Conservation (phyloP, 2,329 filamentous ascomycete genomes). For the Aureobasidium sp. region DNA sequence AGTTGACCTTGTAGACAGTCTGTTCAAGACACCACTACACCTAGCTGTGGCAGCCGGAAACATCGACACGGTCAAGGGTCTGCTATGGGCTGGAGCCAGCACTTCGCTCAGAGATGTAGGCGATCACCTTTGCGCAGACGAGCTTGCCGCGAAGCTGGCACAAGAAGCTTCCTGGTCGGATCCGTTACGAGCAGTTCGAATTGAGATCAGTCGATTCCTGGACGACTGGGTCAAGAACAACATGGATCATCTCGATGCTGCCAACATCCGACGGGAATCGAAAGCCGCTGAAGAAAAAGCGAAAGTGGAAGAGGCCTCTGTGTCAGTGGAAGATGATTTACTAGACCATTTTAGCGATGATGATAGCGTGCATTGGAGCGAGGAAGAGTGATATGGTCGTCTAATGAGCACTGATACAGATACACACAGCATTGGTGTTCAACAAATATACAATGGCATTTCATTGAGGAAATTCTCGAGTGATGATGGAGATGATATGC, state of each 20-base stretch:
- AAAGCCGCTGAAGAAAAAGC: not conserved
- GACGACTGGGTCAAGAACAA: not conserved
- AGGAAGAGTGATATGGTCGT: not conserved
- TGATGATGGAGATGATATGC: not conserved
- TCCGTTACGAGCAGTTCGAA: not conserved
- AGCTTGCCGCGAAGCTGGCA: conserved; percentile 7
- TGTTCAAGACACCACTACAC: not conserved
- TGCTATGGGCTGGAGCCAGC: conserved; percentile 4
- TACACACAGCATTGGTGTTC: not conserved
- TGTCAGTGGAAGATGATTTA: not conserved
- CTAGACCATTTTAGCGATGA: conserved; percentile 9
- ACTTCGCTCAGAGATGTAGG: not conserved
- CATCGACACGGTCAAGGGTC: not conserved
- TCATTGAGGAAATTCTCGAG: not conserved
- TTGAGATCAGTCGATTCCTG: not conserved
- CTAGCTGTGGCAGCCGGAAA: not conserved
- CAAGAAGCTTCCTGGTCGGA: not conserved
- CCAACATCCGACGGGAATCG: not conserved
- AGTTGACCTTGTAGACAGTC: not conserved
- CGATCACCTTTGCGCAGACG: not conserved
- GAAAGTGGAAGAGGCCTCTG: not conserved
- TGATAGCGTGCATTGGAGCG: conserved; percentile 7
- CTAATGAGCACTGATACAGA: not conserved
- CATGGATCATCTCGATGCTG: conserved; percentile 4
- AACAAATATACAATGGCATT: not conserved